These are phyloP conservation scores for Phytophthora agathidicida DNA, from an alignment of 352 stramenopile species.

Conservation along the genomic window DNA sequence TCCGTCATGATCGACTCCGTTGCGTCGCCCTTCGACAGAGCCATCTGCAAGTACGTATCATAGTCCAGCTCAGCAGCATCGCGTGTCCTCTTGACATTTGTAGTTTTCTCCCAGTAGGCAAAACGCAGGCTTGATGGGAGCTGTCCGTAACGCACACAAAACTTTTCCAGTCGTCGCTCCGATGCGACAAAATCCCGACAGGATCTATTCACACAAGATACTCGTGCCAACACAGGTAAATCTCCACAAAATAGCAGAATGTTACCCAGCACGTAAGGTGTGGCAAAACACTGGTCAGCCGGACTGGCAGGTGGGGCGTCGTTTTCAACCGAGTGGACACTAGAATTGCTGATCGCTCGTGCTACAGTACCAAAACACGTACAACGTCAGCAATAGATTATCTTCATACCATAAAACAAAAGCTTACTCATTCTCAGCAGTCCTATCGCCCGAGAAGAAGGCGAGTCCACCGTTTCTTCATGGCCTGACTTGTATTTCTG, in stretches of 20 bases:
- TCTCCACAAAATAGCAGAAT: constrained; percentile 77
- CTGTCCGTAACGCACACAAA: constrained; percentile 82
- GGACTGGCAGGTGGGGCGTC: constrained; percentile 1
- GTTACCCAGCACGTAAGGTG: constrained; percentile 70
- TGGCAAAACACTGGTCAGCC: constrained; percentile 58
- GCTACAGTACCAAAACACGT: constrained; percentile 17
- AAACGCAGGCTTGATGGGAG: constrained; percentile 61
- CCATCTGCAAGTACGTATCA: constrained; percentile 87
- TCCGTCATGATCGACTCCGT: constrained; percentile 88
- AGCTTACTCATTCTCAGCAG: constrained; percentile 61
- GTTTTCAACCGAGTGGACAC: constrained; percentile 25
- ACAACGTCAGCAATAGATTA: constrained; percentile 2
- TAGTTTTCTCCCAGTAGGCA: constrained; percentile 76
- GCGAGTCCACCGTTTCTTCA: constrained; percentile 4
- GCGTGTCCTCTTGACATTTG: constrained; percentile 47
- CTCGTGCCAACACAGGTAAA: constrained; percentile 47
- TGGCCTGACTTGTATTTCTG: constrained; percentile 53
- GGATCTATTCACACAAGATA: constrained; percentile 61
- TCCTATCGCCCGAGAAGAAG: constrained; percentile 35
- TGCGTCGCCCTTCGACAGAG: constrained; percentile 81
- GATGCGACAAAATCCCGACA: constrained; percentile 68
- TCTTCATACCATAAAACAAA: neutral
- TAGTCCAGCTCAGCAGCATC: constrained; percentile 74
- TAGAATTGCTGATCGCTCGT: constrained; percentile 36
- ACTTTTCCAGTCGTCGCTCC: constrained; percentile 75